phyloP scores from a whole-genome alignment of 169 alveolate species.

The Plasmodium cynomolgi region DNA sequence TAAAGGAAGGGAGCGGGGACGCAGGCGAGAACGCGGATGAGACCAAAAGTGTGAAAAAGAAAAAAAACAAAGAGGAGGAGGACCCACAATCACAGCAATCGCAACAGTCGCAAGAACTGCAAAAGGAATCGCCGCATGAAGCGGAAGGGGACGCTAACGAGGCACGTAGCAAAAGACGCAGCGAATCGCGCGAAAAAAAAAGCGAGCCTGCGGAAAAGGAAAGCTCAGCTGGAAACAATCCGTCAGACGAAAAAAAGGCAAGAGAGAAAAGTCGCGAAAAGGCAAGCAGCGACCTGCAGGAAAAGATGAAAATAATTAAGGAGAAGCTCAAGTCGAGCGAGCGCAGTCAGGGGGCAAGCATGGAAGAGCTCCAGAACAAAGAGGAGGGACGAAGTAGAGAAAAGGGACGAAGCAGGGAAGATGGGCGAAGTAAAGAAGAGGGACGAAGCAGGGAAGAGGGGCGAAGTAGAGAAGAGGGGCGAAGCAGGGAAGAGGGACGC shows the following conservation, averaged over 20 bases:
- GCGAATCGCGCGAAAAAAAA: not conserved
- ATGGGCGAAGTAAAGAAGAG: not conserved
- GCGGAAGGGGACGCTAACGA: not conserved
- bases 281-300: not conserved
- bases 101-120: not conserved
- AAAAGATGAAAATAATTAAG: conserved; percentile 43
- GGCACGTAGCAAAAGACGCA: not conserved
- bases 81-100: not conserved
- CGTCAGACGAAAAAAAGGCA: conserved; percentile 10
- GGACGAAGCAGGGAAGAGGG: not conserved
- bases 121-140: not conserved
- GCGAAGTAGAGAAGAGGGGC: not conserved
- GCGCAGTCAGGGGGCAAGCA: not conserved
- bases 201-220: not conserved
- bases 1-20: not conserved
- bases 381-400: not conserved
- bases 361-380: not conserved
- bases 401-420: conserved; percentile 8
- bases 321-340: conserved; percentile 28
- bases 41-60: not conserved
- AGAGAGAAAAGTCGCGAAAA: not conserved
- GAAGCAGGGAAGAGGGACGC: conserved; percentile 1
- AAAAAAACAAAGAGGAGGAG: not conserved
- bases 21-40: not conserved
- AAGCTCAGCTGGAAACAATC: not conserved